Conservation (phyloP, 768 basidiomycete species). For the Polyporus arcularius region DNA sequence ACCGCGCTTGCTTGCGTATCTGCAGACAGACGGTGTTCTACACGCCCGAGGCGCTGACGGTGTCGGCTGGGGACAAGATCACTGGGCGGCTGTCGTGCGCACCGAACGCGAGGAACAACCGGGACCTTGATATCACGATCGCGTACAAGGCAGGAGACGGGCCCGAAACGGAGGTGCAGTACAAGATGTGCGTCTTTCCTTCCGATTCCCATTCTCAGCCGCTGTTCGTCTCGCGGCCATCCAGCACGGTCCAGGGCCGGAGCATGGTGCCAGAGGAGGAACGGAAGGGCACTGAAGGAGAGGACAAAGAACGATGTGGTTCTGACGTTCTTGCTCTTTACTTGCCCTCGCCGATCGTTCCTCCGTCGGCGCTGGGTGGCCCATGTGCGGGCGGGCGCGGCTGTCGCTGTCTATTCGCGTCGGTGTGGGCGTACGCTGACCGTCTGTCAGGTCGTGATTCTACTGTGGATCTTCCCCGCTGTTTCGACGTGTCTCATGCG, state of each 20-base stretch:
- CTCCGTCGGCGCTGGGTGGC: neutral
- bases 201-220: constrained; percentile 20
- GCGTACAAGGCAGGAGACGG: constrained; percentile 49
- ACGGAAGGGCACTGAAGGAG: too few species aligned
- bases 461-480: constrained; percentile 2
- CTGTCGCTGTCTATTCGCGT: constrained; percentile 10
- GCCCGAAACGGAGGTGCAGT: constrained; percentile 48
- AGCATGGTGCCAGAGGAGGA: too few species aligned
- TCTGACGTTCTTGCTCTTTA: too few species aligned
- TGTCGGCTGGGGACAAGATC: constrained; percentile 72
- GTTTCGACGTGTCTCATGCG: constrained; percentile 4
- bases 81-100: constrained; percentile 72
- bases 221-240: too few species aligned
- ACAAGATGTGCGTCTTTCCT: constrained; percentile 81
- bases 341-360: neutral
- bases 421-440: constrained; percentile 53
- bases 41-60: constrained; percentile 75
- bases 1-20: neutral
- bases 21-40: constrained; percentile 96
- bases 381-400: neutral
- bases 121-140: constrained; percentile 91
- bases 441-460: constrained; percentile 74
- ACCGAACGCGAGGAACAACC: constrained; percentile 91
- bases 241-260: too few species aligned
- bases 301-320: too few species aligned